phyloP scores from a whole-genome alignment of 768 basidiomycete genomes.

The Amanita jacksonii region DNA sequence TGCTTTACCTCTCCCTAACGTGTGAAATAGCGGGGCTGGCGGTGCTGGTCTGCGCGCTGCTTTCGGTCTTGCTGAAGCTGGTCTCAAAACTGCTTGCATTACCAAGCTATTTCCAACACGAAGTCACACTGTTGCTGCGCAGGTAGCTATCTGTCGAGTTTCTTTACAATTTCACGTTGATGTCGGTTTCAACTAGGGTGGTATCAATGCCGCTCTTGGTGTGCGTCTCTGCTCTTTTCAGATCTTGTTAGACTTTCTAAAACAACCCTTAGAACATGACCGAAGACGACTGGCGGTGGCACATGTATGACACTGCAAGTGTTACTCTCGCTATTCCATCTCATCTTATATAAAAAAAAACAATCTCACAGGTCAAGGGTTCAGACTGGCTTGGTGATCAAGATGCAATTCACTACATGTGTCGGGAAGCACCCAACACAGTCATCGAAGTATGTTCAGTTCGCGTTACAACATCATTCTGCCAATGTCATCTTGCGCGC shows the following conservation, averaged over 20 bases:
- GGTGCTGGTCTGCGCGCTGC: conserved; percentile 97
- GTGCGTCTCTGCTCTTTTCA: conserved; percentile 33
- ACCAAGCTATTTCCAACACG: conserved; percentile 98
- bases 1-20: conserved; percentile 7
- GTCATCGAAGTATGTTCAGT: conserved; percentile 68
- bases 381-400: conserved; percentile 99
- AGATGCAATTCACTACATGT: conserved; percentile 99
- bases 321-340: background rate
- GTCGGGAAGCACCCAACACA: conserved; percentile 88
- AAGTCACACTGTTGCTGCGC: conserved; percentile 97
- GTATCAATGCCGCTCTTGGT: conserved; percentile 96
- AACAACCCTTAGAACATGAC: conserved; percentile 75
- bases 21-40: conserved; percentile 96
- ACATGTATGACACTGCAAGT: conserved; percentile 92
- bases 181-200: conserved; percentile 50
- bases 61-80: conserved; percentile 96
- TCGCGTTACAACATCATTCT: background rate
- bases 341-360: conserved; percentile 11
- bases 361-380: conserved; percentile 78
- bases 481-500: background rate
- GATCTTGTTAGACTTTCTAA: conserved; percentile 6
- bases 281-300: conserved; percentile 99
- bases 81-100: conserved; percentile 98
- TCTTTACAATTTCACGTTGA: background rate
- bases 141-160: conserved; percentile 37